These are phyloP conservation scores for Aspergillaceae sp. DNA, from an alignment of 2,329 filamentous ascomycete species.

Conservation along the genomic window DNA sequence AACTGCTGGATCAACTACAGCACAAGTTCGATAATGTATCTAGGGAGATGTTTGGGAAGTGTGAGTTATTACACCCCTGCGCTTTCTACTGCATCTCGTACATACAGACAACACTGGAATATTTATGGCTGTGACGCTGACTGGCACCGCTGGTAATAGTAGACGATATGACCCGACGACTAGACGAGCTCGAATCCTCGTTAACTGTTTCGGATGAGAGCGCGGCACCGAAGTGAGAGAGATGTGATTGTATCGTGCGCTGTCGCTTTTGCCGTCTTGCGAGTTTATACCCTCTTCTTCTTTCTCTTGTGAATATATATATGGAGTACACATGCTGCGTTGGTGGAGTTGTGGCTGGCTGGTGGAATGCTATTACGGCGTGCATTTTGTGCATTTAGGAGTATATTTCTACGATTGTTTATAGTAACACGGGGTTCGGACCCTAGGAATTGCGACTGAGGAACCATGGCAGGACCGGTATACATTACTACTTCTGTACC, in stretches of 20 bases:
- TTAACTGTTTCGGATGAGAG: slow-evolving; percentile 46
- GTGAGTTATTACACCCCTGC: slow-evolving; percentile 42
- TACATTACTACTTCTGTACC: too few relatives aligned
- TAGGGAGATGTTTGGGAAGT: slow-evolving; percentile 79
- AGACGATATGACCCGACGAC: slow-evolving; percentile 83
- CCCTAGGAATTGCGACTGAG: background rate
- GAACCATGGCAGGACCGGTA: too few relatives aligned
- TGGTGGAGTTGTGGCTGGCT: too few relatives aligned
- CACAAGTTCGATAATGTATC: slow-evolving; percentile 80
- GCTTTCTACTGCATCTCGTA: background rate
- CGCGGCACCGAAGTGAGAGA: slow-evolving; percentile 9
- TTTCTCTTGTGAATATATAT: background rate
- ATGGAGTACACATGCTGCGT: too few relatives aligned
- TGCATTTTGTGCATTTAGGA: too few relatives aligned
- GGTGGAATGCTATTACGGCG: too few relatives aligned
- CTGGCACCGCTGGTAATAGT: slow-evolving; percentile 44
- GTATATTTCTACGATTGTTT: too few relatives aligned
- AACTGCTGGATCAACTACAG: slow-evolving; percentile 73
- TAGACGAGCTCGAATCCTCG: slow-evolving; percentile 74
- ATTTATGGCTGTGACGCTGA: too few relatives aligned
- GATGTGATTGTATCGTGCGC: slow-evolving; percentile 4
- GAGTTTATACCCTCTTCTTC: background rate
- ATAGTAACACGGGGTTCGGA: too few relatives aligned
- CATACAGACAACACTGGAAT: too few relatives aligned
- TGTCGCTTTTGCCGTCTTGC: background rate